Evolutionary conservation across 192 early-diverging fungal genomes (phyloP), one percentile per base, ranked within the genome.

Genomic region (Podila minutissima): DNA sequence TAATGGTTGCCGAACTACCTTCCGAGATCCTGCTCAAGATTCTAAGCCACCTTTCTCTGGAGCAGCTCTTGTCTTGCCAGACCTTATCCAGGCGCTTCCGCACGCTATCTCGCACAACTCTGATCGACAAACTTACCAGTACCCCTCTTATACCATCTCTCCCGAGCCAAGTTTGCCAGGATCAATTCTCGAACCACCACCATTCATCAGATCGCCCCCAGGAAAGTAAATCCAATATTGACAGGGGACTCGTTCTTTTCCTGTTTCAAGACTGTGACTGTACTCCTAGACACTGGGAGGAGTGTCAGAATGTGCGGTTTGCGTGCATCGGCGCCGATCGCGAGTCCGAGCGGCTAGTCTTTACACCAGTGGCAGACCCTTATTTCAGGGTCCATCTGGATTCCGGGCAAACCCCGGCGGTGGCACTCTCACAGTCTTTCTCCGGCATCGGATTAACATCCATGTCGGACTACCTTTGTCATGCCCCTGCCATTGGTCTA

Each of bases 21-120:
- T 29, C n/a, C 1, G 69, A 71, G 46, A 60, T 69, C 3, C 24
- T 61, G 4, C 37, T 60, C 58, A 38, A 26, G 15, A 60, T 61
- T 55, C 46, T 69, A 9, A 8, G 31, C 9, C 5, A 69, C 24
- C 57, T 69, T 32, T 46, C 59, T 4, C 24, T 59, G 24, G 28
- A 49, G 17, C 58, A 69, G 12, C 67, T 69, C 29, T n/a, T 59
- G 2, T 58, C 38, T 32, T 32, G 37, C 10, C 67, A 69, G 12
- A 17, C 41, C 28, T 41, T 69, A 24, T 69, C 67, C 15, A 32
- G 29, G 15, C 26, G 37, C 26, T 69, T 69, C 53, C 55, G 67
- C 12, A 37, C 5, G 15, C 22, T 49, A 5, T 37, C 29, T 11
- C 55, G 67, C 9, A 69, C 58, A 41, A 37, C 59, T 38, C 28